A percentile compares a stretch with the other conserved stretches of the same genome.
These are phyloP conservation scores for Suhomyces coccinellae DNA, from an alignment of 1,139 yeast species.

Conservation along the genomic window DNA sequence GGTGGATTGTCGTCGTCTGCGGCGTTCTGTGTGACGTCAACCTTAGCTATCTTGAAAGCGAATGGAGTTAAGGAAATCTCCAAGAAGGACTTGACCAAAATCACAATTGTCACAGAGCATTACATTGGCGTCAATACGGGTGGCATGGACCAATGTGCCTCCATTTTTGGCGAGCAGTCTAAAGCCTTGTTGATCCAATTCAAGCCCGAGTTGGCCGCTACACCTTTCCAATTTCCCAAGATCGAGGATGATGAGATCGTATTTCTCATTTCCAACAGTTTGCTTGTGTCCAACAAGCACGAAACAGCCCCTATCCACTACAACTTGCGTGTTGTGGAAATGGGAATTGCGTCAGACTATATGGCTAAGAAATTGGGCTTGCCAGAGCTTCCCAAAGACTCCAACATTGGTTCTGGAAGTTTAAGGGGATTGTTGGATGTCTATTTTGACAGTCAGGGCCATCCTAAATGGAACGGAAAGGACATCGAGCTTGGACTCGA, in stretches of 20 bases:
- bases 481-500: constrained; percentile 47
- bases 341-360: constrained; percentile 60
- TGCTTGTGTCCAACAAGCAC: constrained; percentile 62
- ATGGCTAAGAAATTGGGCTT: constrained; percentile 52
- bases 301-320: constrained; percentile 72
- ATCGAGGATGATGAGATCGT: constrained; percentile 38
- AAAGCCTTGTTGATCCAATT: constrained; percentile 65
- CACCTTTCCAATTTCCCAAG: constrained; percentile 57
- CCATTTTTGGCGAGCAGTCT: constrained; percentile 62
- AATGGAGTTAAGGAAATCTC: constrained; percentile 48
- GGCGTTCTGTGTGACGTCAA: constrained; percentile 68
- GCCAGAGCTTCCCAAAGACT: constrained; percentile 44
- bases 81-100: constrained; percentile 55
- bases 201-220: constrained; percentile 57
- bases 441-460: constrained; percentile 37
- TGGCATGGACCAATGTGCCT: constrained; percentile 79
- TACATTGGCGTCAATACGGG: constrained; percentile 75
- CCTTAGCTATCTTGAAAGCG: constrained; percentile 58
- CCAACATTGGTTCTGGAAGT: constrained; percentile 62
- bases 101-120: constrained; percentile 70
- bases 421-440: constrained; percentile 64
- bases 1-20: constrained; percentile 75
- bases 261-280: constrained; percentile 64
- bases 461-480: constrained; percentile 47
- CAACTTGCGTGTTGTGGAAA: constrained; percentile 71